Evolutionary conservation across 75 land plant genomes (phyloP), one percentile per base, ranked within the genome.

Genomic region (Isoetes taiwanensis): DNA sequence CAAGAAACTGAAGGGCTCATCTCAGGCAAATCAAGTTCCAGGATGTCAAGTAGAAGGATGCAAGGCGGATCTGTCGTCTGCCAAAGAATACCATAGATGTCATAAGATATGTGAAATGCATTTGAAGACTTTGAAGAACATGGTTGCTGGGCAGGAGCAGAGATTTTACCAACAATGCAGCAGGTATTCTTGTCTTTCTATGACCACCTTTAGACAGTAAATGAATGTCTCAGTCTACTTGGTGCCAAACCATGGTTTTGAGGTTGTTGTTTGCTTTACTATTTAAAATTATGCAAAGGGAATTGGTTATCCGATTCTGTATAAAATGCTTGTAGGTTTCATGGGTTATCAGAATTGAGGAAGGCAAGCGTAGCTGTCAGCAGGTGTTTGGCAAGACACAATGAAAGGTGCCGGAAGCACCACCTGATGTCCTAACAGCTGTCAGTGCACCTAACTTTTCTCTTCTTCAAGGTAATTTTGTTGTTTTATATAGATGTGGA

Each of bases 111-210:
- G 50, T 23, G 50, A 46, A 16, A 23, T 8, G 12, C 50, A 46
- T n/a, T 46, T 23, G 25, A 46, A 46, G 50, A 46, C 50, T 19
- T 23, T 23, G 25, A 46, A 46, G 50, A 8, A 16, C 50, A 46
- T n/a, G 16, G 50, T 46, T n/a, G 23, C 16, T 19, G 6, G n/a
- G 4, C 50, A 46, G 50, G 50, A 46, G 50, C 50, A 46, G n/a
- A 46, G 50, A 46, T 46, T 46, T 23, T 46, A 23, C 16, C 50
- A 46, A n/a, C 50, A 46, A 46, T 46, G 50, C 50, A 46, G 50
- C 50, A 46, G 50, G 50, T 46, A 5, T 37, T 37, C 38, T 37
- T 37, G 11, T 9, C 9, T 37, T 14, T 37, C 14, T 9, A 9
- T 37, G 9, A 14, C 38, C 9, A 37, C 11, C 38, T 37, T 37